Percentiles rank a stretch among this genome's conserved stretches.
These are phyloP conservation scores for Ceratocystis smalleyi DNA, from an alignment of 2,329 filamentous ascomycete species.

Conservation along the genomic window DNA sequence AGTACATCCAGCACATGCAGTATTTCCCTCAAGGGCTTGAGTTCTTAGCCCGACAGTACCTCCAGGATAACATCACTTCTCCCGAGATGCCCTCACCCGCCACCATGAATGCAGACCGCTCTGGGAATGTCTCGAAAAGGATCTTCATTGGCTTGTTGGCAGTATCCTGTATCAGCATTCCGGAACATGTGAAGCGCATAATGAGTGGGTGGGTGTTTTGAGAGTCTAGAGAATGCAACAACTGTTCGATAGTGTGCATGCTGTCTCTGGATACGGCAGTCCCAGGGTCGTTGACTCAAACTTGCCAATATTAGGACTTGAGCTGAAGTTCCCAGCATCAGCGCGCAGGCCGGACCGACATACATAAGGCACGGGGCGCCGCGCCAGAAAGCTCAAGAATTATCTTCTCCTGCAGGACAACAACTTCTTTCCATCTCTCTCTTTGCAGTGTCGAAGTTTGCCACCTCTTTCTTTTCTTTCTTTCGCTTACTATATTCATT, in stretches of 20 bases:
- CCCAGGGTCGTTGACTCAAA: not conserved
- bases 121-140: not conserved
- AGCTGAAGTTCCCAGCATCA: too few species aligned
- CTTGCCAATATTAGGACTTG: too few species aligned
- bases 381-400: too few species aligned
- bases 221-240: not conserved
- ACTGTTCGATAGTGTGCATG: not conserved
- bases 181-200: not conserved
- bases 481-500: conserved; percentile 6
- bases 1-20: too few species aligned
- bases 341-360: not conserved
- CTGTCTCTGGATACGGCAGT: not conserved
- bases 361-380: conserved; percentile 3
- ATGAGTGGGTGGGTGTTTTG: not conserved
- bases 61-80: not conserved
- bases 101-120: not conserved
- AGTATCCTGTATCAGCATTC: not conserved
- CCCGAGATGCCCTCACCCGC: not conserved
- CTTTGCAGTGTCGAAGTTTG: not conserved
- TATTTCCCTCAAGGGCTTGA: not conserved
- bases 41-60: not conserved
- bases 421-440: not conserved
- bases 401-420: too few species aligned
- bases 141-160: not conserved
- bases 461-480: not conserved